Conservation (phyloP, 2,329 filamentous ascomycete species). For the Ceratocystis albifundus region DNA sequence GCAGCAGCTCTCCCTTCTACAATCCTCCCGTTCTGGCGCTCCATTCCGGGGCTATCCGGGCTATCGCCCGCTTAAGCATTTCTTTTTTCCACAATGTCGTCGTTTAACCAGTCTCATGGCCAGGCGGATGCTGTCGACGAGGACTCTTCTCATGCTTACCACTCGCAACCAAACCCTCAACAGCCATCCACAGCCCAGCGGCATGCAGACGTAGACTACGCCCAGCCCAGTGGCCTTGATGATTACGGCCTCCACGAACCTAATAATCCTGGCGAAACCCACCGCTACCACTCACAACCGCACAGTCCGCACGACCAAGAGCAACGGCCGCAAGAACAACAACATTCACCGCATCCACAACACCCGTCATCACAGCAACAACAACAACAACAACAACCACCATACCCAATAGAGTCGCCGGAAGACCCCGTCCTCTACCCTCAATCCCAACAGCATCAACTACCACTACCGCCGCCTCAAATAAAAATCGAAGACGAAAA, state of each 20-base stretch:
- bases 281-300: not conserved
- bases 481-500: constrained; percentile 23
- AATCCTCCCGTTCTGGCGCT: constrained; percentile 23
- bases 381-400: constrained; percentile 11
- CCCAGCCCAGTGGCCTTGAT: not conserved
- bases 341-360: not conserved
- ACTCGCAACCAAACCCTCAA: not conserved
- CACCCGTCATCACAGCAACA: not conserved
- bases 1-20: constrained; percentile 20
- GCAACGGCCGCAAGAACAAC: not conserved
- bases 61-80: constrained; percentile 22
- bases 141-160: not conserved
- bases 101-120: not conserved
- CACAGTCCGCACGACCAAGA: not conserved
- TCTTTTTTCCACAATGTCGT: constrained; percentile 19
- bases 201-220: not conserved
- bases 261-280: not conserved
- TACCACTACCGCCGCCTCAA: constrained; percentile 17
- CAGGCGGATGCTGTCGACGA: not conserved
- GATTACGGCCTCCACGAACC: not conserved
- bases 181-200: not conserved
- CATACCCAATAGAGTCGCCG: constrained; percentile 7
- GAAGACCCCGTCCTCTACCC: not conserved
- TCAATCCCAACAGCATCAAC: not conserved
- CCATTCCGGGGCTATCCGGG: constrained; percentile 24